phyloP scores from a whole-genome alignment of 1,284 basidiomycete species.

The Ganoderma resinaceum region DNA sequence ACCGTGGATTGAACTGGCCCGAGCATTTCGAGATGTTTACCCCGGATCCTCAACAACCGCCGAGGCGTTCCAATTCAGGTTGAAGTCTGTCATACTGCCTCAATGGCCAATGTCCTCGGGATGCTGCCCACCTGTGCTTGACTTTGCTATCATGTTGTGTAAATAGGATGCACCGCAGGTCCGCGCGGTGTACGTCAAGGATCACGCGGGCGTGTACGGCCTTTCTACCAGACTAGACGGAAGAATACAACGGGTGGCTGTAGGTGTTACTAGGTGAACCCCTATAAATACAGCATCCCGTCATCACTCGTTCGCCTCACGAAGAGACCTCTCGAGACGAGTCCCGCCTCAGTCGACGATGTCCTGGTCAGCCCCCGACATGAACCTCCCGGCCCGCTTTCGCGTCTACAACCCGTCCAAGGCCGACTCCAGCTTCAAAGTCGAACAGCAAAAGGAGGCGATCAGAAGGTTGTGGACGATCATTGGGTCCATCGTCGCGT shows the following conservation, averaged over 20 bases:
- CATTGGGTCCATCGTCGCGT: constrained; percentile 46
- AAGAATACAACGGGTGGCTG: constrained; percentile 6
- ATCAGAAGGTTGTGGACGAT: constrained; percentile 45
- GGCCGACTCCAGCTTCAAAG: constrained; percentile 39
- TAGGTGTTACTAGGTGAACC: constrained; percentile 10
- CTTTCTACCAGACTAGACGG: constrained; percentile 16
- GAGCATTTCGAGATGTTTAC: constrained; percentile 41
- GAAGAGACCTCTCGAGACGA: constrained; percentile 20
- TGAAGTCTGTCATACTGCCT: constrained; percentile 14
- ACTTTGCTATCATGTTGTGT: constrained; percentile 11
- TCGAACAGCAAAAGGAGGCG: constrained; percentile 37
- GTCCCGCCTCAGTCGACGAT: constrained; percentile 20
- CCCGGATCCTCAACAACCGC: constrained; percentile 31
- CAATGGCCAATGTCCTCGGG: constrained; percentile 22
- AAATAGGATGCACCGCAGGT: constrained; percentile 21
- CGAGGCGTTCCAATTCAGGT: constrained; percentile 19
- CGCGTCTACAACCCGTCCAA: constrained; percentile 31
- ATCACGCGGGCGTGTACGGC: constrained; percentile 27
- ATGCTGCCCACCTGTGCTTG: not conserved
- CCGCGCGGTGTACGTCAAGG: constrained; percentile 19
- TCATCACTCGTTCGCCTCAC: not conserved
- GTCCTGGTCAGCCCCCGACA: constrained; percentile 24
- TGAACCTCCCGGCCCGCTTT: constrained; percentile 20
- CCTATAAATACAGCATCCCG: constrained; percentile 31
- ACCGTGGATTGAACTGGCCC: constrained; percentile 35